These are phyloP conservation scores for Pichia sp. DNA, from an alignment of 1,139 yeast species.

Conservation along the genomic window DNA sequence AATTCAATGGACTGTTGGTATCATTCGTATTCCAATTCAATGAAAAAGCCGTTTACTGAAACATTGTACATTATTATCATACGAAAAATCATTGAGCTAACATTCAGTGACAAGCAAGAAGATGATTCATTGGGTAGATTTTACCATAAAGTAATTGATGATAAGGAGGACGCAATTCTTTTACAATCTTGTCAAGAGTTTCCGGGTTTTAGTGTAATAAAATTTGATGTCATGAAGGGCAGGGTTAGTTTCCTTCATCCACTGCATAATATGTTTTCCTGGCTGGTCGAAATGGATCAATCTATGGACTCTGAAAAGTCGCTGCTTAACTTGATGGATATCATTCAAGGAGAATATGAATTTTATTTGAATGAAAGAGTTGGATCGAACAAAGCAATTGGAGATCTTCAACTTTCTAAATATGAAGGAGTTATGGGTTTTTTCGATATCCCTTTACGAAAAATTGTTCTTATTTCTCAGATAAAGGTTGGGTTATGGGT, in stretches of 20 bases:
- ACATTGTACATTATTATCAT: slow-evolving; percentile 19
- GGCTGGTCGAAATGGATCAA: slow-evolving; percentile 55
- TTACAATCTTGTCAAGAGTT: slow-evolving; percentile 17
- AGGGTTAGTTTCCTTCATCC: slow-evolving; percentile 77
- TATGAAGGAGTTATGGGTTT: slow-evolving; percentile 34
- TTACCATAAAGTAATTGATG: slow-evolving; percentile 17
- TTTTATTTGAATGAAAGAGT: slow-evolving; percentile 12
- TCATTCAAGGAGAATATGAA: slow-evolving; percentile 21
- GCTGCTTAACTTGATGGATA: slow-evolving; percentile 18
- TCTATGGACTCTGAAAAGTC: slow-evolving; percentile 29
- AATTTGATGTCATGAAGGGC: slow-evolving; percentile 41
- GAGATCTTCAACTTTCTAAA: slow-evolving; percentile 4
- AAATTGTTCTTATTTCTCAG: slow-evolving; percentile 54
- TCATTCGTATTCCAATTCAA: slow-evolving; percentile 19
- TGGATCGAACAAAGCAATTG: not conserved
- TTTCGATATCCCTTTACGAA: slow-evolving; percentile 74
- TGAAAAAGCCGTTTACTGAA: slow-evolving; percentile 21
- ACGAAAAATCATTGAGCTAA: slow-evolving; percentile 16
- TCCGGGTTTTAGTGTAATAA: slow-evolving; percentile 30
- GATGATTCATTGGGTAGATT: slow-evolving; percentile 1
- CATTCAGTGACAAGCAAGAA: slow-evolving; percentile 10
- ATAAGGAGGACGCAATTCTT: slow-evolving; percentile 24
- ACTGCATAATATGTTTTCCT: slow-evolving; percentile 65
- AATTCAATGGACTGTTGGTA: slow-evolving; percentile 20
- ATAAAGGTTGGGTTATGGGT: slow-evolving; percentile 60